Conservation (phyloP, 257 asterid genomes). For the Voacanga thouarsii region DNA sequence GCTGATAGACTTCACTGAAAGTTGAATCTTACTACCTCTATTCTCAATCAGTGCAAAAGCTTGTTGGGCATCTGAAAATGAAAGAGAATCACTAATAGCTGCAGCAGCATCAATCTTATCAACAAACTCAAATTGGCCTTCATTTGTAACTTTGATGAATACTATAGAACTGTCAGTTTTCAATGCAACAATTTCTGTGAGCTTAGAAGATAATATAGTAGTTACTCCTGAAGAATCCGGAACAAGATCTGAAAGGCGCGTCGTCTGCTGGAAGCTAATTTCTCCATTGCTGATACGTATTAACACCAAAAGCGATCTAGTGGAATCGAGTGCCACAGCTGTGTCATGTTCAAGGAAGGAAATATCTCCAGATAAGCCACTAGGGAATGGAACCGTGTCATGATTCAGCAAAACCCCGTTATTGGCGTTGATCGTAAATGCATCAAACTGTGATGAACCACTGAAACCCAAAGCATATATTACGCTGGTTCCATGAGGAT, state of each 20-base stretch:
- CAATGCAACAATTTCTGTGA: constrained; percentile 58
- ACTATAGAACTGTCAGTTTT: constrained; percentile 34
- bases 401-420: constrained; percentile 72
- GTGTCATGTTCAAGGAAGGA: constrained; percentile 53
- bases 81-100: constrained; percentile 70
- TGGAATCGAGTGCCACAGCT: constrained; percentile 74
- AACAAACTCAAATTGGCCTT: constrained; percentile 52
- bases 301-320: constrained; percentile 58
- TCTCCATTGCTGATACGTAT: constrained; percentile 57
- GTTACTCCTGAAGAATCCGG: constrained; percentile 52
- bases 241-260: constrained; percentile 55
- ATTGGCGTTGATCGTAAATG: constrained; percentile 54
- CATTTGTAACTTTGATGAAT: constrained; percentile 52
- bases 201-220: constrained; percentile 59
- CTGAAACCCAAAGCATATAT: constrained; percentile 62
- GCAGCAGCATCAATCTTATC: constrained; percentile 49
- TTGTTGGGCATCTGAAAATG: constrained; percentile 59
- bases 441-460: constrained; percentile 55
- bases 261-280: constrained; percentile 57
- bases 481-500: constrained; percentile 61
- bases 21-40: constrained; percentile 45
- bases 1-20: constrained; percentile 59
- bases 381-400: constrained; percentile 40
- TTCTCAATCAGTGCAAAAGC: constrained; percentile 76
- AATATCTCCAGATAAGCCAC: constrained; percentile 83